Percentiles rank a stretch among this genome's conserved stretches.
Conservation (phyloP, 306 rosid genomes). For the Gleditsia sinensis region DNA sequence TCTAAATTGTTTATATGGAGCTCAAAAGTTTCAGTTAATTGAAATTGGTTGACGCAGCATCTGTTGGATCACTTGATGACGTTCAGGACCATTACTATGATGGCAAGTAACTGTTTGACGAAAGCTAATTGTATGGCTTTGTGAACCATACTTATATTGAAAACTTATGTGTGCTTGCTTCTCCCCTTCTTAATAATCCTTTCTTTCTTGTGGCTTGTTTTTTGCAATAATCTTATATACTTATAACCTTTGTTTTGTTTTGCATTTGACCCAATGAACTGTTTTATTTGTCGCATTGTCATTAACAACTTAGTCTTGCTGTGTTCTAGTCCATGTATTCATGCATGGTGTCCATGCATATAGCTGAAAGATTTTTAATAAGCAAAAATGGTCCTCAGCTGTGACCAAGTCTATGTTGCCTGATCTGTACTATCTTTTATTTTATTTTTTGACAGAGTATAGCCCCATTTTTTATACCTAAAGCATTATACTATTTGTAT, state of each 20-base stretch:
- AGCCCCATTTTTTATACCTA: not conserved
- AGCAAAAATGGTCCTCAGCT: not conserved
- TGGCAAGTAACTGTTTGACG: not conserved
- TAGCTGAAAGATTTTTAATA: not conserved
- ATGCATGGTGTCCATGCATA: not conserved
- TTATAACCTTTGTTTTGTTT: not conserved
- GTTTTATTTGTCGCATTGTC: not conserved
- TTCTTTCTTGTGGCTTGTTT: not conserved
- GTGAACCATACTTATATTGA: not conserved
- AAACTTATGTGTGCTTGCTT: constrained; percentile 8
- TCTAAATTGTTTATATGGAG: not conserved
- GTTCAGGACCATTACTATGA: not conserved
- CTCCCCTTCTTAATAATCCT: not conserved
- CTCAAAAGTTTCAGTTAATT: not conserved
- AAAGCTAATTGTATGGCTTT: not conserved
- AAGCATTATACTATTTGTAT: not conserved
- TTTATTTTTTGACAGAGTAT: not conserved
- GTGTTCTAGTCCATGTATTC: not conserved
- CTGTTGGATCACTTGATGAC: not conserved
- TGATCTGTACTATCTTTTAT: not conserved
- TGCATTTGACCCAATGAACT: not conserved
- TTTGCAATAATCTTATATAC: not conserved
- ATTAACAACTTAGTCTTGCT: not conserved
- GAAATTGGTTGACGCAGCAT: not conserved
- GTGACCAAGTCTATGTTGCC: not conserved